These are phyloP conservation scores for Funneliformis mosseae DNA, from an alignment of 192 early-diverging fungal genomes.

Conservation along the genomic window DNA sequence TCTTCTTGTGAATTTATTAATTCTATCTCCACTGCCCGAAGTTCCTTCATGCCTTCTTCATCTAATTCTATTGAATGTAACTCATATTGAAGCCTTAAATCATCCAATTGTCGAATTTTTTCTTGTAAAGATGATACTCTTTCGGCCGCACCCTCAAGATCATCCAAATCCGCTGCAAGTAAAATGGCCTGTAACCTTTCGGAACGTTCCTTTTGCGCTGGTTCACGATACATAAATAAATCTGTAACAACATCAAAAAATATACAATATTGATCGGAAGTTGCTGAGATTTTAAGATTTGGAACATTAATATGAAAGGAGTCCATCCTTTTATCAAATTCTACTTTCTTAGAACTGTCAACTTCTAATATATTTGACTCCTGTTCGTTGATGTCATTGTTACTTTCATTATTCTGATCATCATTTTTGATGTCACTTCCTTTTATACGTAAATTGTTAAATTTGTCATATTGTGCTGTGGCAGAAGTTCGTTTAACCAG, in stretches of 20 bases:
- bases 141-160: slow-evolving; percentile 59
- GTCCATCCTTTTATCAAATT: slow-evolving; percentile 64
- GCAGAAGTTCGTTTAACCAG: slow-evolving; percentile 61
- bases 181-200: slow-evolving; percentile 76
- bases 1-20: slow-evolving; percentile 55
- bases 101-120: slow-evolving; percentile 52
- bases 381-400: slow-evolving; percentile 11
- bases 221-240: slow-evolving; percentile 83
- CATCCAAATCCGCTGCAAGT: slow-evolving; percentile 77
- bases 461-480: slow-evolving; percentile 63
- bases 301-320: slow-evolving; percentile 73
- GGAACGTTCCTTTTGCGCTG: slow-evolving; percentile 69
- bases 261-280: slow-evolving; percentile 73
- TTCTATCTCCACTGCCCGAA: slow-evolving; percentile 28
- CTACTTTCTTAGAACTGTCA: slow-evolving; percentile 27
- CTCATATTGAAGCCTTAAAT: slow-evolving; percentile 39
- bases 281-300: slow-evolving; percentile 69
- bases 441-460: slow-evolving; percentile 70
- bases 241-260: slow-evolving; percentile 76
- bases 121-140: slow-evolving; percentile 64
- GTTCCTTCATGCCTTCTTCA: slow-evolving; percentile 38
- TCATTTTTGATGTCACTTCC: slow-evolving; percentile 32
- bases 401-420: slow-evolving; percentile 36
- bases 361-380: not conserved
- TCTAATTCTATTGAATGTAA: slow-evolving; percentile 29